Evolutionary conservation across 208 protist species (phyloP).

Genomic region (Wallacemonas collosoma): DNA sequence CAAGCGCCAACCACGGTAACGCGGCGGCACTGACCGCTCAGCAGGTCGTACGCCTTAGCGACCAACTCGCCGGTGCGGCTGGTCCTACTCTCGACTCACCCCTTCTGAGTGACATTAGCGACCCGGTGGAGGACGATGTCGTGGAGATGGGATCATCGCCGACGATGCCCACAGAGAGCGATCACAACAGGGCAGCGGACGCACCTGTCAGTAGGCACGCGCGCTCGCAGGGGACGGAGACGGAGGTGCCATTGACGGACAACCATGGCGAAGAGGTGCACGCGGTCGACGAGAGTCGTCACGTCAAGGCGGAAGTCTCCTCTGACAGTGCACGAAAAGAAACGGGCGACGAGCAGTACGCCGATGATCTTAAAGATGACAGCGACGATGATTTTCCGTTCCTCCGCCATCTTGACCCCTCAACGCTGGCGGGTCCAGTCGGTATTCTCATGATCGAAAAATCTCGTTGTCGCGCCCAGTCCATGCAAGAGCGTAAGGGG

Average conservation of each 20-base stretch:
- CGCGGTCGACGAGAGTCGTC: too few relatives aligned
- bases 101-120: slow-evolving; percentile 9
- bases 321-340: too few relatives aligned
- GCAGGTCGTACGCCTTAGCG: not conserved
- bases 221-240: not conserved
- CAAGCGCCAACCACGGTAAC: not conserved
- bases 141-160: slow-evolving; percentile 3
- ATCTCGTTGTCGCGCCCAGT: slow-evolving; percentile 8
- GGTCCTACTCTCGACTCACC: slow-evolving; percentile 5
- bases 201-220: not conserved
- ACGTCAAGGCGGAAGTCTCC: too few relatives aligned
- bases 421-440: slow-evolving; percentile 6
- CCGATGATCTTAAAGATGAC: not conserved
- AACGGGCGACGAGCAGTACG: not conserved
- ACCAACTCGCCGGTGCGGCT: not conserved
- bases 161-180: not conserved
- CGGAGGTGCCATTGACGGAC: not conserved
- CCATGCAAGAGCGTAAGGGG: slow-evolving; percentile 16
- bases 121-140: not conserved
- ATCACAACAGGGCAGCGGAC: not conserved
- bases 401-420: slow-evolving; percentile 1
- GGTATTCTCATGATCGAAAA: slow-evolving; percentile 17
- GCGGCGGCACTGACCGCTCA: not conserved
- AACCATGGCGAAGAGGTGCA: not conserved
- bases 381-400: slow-evolving; percentile 10